Conservation (phyloP, 228 moss, liverwort and hornwort species). For the Sphagnum magellanicum region DNA sequence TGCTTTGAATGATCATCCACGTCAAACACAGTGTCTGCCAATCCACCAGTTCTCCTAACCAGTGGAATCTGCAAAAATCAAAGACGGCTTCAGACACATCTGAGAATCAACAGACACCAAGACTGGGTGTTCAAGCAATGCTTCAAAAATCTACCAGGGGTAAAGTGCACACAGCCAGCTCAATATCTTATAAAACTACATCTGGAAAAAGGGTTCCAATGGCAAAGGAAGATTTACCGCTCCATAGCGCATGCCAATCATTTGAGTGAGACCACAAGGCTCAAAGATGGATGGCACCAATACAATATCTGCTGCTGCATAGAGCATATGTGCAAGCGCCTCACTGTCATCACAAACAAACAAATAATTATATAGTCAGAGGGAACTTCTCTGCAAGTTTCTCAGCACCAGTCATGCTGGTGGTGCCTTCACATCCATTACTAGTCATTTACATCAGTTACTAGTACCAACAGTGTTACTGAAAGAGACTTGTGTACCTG, state of each 20-base stretch:
- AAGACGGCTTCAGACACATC: neutral
- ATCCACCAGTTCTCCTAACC: constrained; percentile 40
- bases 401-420: neutral
- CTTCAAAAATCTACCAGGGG: too few species aligned
- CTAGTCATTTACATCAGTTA: too few species aligned
- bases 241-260: constrained; percentile 54
- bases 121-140: neutral
- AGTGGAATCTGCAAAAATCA: constrained; percentile 28
- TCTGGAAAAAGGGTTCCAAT: too few species aligned
- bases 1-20: constrained; percentile 20
- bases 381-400: neutral
- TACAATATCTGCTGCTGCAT: constrained; percentile 36
- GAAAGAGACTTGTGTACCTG: neutral
- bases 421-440: neutral
- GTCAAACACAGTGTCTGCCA: constrained; percentile 45
- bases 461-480: too few species aligned
- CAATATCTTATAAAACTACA: too few species aligned
- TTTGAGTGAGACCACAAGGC: constrained; percentile 42
- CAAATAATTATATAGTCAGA: neutral
- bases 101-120: neutral
- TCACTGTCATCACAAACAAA: constrained; percentile 18
- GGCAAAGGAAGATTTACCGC: constrained; percentile 13
- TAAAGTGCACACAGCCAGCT: too few species aligned
- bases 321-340: constrained; percentile 39
- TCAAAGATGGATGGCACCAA: constrained; percentile 50